Conservation (phyloP, 257 asterid species). For the Solanum peruvianum region DNA sequence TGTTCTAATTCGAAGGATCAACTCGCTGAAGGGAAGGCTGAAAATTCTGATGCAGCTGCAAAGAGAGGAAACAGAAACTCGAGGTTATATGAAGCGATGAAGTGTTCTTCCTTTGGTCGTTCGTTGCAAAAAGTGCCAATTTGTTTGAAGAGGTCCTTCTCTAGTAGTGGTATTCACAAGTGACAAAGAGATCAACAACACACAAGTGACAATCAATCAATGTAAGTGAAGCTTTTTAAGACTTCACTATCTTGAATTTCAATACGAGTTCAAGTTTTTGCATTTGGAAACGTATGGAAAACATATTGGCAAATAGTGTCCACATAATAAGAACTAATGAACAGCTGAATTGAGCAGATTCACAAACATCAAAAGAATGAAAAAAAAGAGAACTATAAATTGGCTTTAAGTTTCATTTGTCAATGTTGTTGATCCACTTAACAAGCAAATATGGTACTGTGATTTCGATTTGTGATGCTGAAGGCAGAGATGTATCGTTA, state of each 20-base stretch:
- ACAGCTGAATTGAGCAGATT: background rate
- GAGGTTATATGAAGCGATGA: slow-evolving; percentile 23
- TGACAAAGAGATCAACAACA: slow-evolving; percentile 27
- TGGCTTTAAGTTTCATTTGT: background rate
- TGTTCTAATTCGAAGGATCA: slow-evolving; percentile 5
- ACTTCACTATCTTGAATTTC: background rate
- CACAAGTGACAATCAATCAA: background rate
- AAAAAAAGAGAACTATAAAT: background rate
- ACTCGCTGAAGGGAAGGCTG: slow-evolving; percentile 1
- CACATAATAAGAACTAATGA: background rate
- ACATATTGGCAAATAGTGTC: background rate
- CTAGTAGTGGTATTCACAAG: slow-evolving; percentile 27
- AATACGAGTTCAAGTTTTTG: background rate
- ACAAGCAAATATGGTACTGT: background rate
- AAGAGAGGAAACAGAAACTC: slow-evolving; percentile 10
- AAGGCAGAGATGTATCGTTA: background rate
- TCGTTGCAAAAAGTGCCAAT: slow-evolving; percentile 30
- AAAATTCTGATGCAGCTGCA: background rate
- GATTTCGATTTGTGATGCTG: background rate
- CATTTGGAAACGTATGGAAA: background rate
- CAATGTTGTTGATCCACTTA: background rate
- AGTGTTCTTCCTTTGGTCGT: slow-evolving; percentile 34
- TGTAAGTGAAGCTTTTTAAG: background rate
- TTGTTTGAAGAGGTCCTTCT: slow-evolving; percentile 51
- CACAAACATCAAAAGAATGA: background rate